phyloP scores from a whole-genome alignment of 2,329 filamentous ascomycete species.

The Pseudonectria buxi region DNA sequence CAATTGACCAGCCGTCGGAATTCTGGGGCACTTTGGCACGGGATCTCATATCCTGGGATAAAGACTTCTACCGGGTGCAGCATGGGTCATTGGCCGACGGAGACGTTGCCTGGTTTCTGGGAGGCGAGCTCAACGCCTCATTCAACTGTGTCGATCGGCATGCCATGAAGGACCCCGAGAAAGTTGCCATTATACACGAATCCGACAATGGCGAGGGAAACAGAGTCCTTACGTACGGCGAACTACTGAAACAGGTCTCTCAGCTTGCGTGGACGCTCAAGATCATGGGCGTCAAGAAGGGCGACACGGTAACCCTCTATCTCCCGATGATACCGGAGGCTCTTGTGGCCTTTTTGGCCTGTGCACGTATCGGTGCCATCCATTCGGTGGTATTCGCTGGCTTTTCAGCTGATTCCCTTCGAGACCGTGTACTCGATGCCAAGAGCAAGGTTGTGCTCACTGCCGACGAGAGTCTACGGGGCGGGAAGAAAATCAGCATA shows the following conservation, averaged over 20 bases:
- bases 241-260: conserved; percentile 83
- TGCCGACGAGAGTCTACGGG: conserved; percentile 86
- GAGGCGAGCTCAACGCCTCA: conserved; percentile 82
- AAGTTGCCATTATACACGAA: conserved; percentile 91
- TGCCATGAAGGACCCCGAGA: conserved; percentile 80
- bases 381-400: conserved; percentile 95
- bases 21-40: conserved; percentile 83
- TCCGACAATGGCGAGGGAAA: conserved; percentile 82
- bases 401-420: conserved; percentile 86
- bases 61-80: conserved; percentile 80
- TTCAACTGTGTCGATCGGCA: conserved; percentile 95
- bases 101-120: conserved; percentile 85
- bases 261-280: conserved; percentile 76
- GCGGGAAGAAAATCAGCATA: conserved; percentile 85
- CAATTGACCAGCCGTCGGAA: conserved; percentile 73
- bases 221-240: conserved; percentile 77
- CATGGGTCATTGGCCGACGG: conserved; percentile 66
- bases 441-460: conserved; percentile 86
- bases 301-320: conserved; percentile 90
- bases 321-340: conserved; percentile 96
- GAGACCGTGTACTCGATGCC: conserved; percentile 82
- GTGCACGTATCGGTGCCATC: conserved; percentile 78
- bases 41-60: conserved; percentile 79
- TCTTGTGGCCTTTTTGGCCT: conserved; percentile 68
- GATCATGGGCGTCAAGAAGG: conserved; percentile 88